Percentiles rank a stretch among this genome's conserved stretches.
Evolutionary conservation across 176 grass and related monocot genomes (phyloP).

Genomic region (Cenchrus fungigraminus): DNA sequence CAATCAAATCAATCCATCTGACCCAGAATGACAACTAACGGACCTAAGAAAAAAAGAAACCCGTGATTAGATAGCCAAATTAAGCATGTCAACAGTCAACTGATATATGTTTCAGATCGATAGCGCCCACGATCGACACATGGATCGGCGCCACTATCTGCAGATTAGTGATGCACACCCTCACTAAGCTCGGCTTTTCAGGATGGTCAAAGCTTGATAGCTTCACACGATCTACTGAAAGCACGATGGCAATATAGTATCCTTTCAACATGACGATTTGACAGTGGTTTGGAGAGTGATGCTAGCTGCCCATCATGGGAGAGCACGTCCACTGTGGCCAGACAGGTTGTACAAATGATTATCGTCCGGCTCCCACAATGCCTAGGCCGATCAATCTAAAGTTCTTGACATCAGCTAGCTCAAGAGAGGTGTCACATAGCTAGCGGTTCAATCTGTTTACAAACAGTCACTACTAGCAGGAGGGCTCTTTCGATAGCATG

Average conservation of each 20-base stretch:
- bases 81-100: not conserved
- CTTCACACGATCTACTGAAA: slow-evolving; percentile 22
- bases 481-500: too few species aligned
- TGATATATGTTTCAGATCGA: not conserved
- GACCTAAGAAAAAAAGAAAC: not conserved
- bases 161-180: not conserved
- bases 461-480: not conserved
- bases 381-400: not conserved
- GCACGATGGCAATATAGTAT: not conserved
- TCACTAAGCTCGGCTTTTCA: not conserved
- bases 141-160: not conserved
- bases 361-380: slow-evolving; percentile 4
- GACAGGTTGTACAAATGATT: slow-evolving; percentile 28
- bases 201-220: slow-evolving; percentile 36
- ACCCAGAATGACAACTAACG: not conserved
- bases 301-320: not conserved
- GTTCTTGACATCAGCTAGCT: not conserved
- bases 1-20: slow-evolving; percentile 21
- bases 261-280: not conserved
- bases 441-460: not conserved
- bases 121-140: not conserved
- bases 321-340: slow-evolving; percentile 16
- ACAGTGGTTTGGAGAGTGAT: slow-evolving; percentile 14
- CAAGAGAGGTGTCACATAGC: not conserved
- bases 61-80: not conserved